Conservation (phyloP, 306 rosid species). For the Dryas octopetala region DNA sequence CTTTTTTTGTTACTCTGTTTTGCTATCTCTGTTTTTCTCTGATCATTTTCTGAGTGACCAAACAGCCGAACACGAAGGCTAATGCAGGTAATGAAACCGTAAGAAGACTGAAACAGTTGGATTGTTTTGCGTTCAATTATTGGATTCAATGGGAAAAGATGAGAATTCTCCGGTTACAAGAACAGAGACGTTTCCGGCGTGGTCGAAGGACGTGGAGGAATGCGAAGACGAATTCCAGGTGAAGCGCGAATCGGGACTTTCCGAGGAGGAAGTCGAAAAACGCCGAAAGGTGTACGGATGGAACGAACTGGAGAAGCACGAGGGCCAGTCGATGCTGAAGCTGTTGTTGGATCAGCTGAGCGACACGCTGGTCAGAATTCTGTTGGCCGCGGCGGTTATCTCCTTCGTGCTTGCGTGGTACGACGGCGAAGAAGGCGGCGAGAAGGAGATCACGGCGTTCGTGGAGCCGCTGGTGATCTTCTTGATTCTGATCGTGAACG, state of each 20-base stretch:
- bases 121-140: too few species aligned
- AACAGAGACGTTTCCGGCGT: constrained; percentile 46
- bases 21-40: not conserved
- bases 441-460: constrained; percentile 33
- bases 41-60: not conserved
- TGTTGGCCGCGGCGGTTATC: constrained; percentile 71
- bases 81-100: not conserved
- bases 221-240: constrained; percentile 63
- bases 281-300: constrained; percentile 46
- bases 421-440: constrained; percentile 59
- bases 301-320: constrained; percentile 83
- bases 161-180: constrained; percentile 31
- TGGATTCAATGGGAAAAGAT: constrained; percentile 42
- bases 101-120: not conserved
- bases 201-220: constrained; percentile 63
- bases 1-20: not conserved
- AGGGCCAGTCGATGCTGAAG: constrained; percentile 57
- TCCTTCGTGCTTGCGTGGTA: constrained; percentile 82
- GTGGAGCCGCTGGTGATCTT: constrained; percentile 41
- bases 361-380: constrained; percentile 77
- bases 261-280: constrained; percentile 47
- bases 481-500: constrained; percentile 41
- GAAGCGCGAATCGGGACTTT: constrained; percentile 43
- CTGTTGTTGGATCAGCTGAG: constrained; percentile 71
- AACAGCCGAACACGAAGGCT: not conserved